Conservation (phyloP, 1,284 basidiomycete genomes). For the Apiotrichum porosum region DNA sequence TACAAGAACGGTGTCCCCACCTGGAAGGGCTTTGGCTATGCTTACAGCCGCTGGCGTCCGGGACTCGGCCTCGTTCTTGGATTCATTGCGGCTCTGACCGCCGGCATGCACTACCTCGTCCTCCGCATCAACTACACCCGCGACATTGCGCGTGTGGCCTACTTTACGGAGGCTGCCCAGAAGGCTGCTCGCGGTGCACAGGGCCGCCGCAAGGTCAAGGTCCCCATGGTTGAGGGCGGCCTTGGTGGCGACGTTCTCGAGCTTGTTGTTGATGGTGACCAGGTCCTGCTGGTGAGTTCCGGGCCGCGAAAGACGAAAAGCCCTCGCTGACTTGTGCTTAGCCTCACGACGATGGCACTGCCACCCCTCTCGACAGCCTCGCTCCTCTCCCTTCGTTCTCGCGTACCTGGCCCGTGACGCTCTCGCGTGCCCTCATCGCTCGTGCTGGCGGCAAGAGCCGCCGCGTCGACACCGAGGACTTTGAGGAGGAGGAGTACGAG, state of each 20-base stretch:
- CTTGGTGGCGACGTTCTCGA: constrained; percentile 36
- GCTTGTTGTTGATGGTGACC: constrained; percentile 41
- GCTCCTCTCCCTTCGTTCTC: constrained; percentile 29
- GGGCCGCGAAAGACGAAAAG: no score
- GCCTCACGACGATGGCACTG: constrained; percentile 42
- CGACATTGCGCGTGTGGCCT: constrained; percentile 65
- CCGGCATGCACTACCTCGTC: constrained; percentile 70
- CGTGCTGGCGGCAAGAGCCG: constrained; percentile 17
- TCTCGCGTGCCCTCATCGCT: constrained; percentile 14
- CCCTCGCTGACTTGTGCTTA: constrained; percentile 23
- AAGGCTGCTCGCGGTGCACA: constrained; percentile 61
- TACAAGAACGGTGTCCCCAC: constrained; percentile 49
- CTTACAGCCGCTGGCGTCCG: constrained; percentile 87
- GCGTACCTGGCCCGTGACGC: constrained; percentile 41
- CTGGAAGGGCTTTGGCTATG: constrained; percentile 59
- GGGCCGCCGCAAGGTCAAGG: constrained; percentile 41
- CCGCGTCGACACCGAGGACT: constrained; percentile 12
- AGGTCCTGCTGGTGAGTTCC: constrained; percentile 44
- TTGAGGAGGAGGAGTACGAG: constrained; percentile 10
- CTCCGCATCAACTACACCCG: constrained; percentile 69
- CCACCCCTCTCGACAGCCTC: constrained; percentile 38
- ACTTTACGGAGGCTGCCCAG: constrained; percentile 61
- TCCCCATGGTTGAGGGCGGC: constrained; percentile 43
- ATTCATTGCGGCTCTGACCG: constrained; percentile 70
- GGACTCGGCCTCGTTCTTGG: constrained; percentile 70